Evolutionary conservation across 2,329 filamentous ascomycete species (phyloP), one percentile per base, ranked within the genome.

Genomic region (Capronia coronata): DNA sequence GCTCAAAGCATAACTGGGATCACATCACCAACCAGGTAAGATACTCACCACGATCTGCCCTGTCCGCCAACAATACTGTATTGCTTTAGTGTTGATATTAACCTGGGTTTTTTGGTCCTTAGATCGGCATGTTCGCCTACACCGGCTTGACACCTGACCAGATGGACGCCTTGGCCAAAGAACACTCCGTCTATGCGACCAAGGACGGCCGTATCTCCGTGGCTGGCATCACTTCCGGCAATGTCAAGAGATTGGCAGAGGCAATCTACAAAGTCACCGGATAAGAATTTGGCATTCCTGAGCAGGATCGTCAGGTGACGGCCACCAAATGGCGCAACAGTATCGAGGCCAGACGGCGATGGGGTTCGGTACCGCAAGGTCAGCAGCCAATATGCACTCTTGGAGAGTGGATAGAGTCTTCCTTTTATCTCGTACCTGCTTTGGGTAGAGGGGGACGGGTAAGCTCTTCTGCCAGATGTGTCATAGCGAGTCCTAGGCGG

Each of bases 51-150:
- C 19, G 9, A 18, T 37, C n/a, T 11, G 5, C 14, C 14, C 34
- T 19, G 18, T 18, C 16, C 8, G 14, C 14, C 34, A 18, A n/a
- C n/a, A n/a, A n/a, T n/a, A n/a, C n/a, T n/a, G n/a, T n/a, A n/a
- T n/a, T n/a, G n/a, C n/a, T n/a, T n/a, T n/a, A n/a, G n/a, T n/a
- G n/a, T n/a, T n/a, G n/a, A n/a, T 46, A 21, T 35, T 46, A 18
- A 46, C 16, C 2, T 38, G 43, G 23, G 39, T 8, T 46, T 37
- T 11, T 16, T 9, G 6, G 7, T 32, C 7, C 52, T 7, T 56
- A 80, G 80, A 98, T 98, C 65, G 93, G 93, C 75, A 98, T 98
- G 93, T 98, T 98, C 67, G 91, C 93, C 62, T 98, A 94, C 79
- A 98, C 93, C 45, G 93, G 93, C 55, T 76, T 98, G 64, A 91